A percentile compares a stretch with the other conserved stretches of the same genome.
phyloP scores from a whole-genome alignment of 2,329 filamentous ascomycete species.

The Monilinia fructicola region DNA sequence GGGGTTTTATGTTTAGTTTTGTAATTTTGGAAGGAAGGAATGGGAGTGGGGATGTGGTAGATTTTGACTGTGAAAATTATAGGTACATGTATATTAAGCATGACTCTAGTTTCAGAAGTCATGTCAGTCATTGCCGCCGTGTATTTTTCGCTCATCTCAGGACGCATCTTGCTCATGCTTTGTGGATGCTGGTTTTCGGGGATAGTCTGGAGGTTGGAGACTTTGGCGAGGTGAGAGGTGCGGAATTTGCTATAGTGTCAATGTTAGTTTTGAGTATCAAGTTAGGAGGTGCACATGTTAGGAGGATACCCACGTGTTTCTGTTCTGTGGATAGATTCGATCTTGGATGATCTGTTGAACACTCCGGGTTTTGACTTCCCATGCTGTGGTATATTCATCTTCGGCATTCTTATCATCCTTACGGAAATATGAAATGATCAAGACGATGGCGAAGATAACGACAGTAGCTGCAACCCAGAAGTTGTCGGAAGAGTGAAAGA shows the following conservation, averaged over 20 bases:
- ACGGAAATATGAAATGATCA: not conserved
- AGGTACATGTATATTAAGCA: slow-evolving; percentile 4
- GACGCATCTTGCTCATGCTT: not conserved
- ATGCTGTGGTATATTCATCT: not conserved
- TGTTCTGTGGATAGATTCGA: not conserved
- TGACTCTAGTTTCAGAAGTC: slow-evolving; percentile 3
- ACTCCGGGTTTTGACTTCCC: not conserved
- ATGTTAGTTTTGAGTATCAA: not conserved
- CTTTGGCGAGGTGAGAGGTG: not conserved
- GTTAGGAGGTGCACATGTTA: no score
- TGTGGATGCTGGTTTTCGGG: not conserved
- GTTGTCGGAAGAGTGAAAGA: not conserved
- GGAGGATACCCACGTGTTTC: not conserved
- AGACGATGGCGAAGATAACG: not conserved
- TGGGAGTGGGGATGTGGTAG: not conserved
- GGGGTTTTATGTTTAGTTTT: not conserved
- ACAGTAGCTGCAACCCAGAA: not conserved
- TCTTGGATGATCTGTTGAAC: not conserved
- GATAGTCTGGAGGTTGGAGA: not conserved
- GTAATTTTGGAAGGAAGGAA: not conserved
- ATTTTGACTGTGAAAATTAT: not conserved
- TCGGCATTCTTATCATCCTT: not conserved
- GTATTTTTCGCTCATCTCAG: not conserved
- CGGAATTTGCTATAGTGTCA: not conserved
- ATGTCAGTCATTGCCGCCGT: slow-evolving; percentile 1